Percentiles rank a stretch among this genome's conserved stretches.
phyloP scores from a whole-genome alignment of 2,329 filamentous ascomycete species.

The Xylaria digitata region DNA sequence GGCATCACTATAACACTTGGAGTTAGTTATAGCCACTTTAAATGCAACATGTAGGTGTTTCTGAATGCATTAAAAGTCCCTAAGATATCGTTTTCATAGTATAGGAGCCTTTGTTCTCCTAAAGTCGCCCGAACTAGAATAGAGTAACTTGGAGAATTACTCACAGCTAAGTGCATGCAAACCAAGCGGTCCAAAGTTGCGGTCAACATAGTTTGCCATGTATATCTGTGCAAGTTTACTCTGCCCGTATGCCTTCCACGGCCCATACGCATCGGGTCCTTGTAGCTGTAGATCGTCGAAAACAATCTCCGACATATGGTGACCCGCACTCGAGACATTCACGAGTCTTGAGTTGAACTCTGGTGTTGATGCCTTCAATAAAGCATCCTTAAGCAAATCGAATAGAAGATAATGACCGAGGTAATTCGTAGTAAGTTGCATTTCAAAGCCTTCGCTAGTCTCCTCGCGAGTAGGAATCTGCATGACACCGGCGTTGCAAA shows the following conservation, averaged over 20 bases:
- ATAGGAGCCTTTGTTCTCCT: neutral
- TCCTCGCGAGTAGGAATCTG: constrained; percentile 28
- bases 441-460: constrained; percentile 35
- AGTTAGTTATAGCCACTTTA: neutral
- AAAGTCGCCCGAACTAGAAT: neutral
- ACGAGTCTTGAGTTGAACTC: constrained; percentile 36
- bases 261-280: constrained; percentile 18
- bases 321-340: constrained; percentile 32
- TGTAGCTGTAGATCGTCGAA: constrained; percentile 34
- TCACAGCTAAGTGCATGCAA: constrained; percentile 53
- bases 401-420: constrained; percentile 37
- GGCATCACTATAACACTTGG: constrained; percentile 20
- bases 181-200: constrained; percentile 54
- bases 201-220: constrained; percentile 60
- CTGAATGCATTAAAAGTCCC: too few species aligned
- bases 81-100: neutral
- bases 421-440: constrained; percentile 37
- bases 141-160: neutral
- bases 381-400: constrained; percentile 28
- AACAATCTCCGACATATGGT: constrained; percentile 25
- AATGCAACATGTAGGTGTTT: neutral
- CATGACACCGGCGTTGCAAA: constrained; percentile 44
- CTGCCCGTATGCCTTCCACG: constrained; percentile 50
- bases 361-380: constrained; percentile 24
- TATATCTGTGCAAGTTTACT: constrained; percentile 60